These are phyloP conservation scores for Lactifluus subvellereus DNA, from an alignment of 768 basidiomycete genomes.

Conservation along the genomic window DNA sequence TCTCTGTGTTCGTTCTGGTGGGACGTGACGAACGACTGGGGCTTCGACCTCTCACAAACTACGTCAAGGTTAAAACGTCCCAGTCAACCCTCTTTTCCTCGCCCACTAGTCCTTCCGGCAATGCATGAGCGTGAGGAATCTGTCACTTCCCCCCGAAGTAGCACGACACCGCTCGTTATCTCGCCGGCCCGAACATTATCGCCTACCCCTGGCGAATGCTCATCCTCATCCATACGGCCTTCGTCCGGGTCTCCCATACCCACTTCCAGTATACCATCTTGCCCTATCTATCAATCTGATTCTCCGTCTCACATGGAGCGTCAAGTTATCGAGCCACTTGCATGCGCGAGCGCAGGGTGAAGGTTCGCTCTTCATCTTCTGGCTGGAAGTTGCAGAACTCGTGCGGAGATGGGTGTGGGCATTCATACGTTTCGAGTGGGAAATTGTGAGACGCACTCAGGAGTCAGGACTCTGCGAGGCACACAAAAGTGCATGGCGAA, in stretches of 20 bases:
- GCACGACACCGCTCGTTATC: background rate
- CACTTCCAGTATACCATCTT: constrained; percentile 79
- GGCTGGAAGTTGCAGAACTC: constrained; percentile 87
- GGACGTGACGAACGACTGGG: constrained; percentile 99
- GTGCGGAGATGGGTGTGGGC: constrained; percentile 57
- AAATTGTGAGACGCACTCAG: too few species aligned
- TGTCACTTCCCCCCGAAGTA: constrained; percentile 21
- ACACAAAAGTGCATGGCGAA: too few species aligned
- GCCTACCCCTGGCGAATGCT: constrained; percentile 22
- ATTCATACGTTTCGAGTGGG: too few species aligned
- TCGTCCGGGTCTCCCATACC: constrained; percentile 68
- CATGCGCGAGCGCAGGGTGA: constrained; percentile 77
- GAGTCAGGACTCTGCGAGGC: too few species aligned
- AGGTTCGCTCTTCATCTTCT: constrained; percentile 60
- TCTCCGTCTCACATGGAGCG: constrained; percentile 88
- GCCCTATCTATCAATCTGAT: constrained; percentile 77
- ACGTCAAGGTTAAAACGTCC: constrained; percentile 18
- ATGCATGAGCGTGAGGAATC: constrained; percentile 35
- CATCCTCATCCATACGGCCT: constrained; percentile 52
- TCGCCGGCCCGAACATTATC: background rate
- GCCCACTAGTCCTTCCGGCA: constrained; percentile 43
- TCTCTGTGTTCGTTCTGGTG: constrained; percentile 98
- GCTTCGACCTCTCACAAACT: constrained; percentile 63
- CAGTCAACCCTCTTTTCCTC: constrained; percentile 33
- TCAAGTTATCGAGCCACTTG: constrained; percentile 84